These are phyloP conservation scores for Plasmodium blacklocki DNA, from an alignment of 169 alveolate genomes.

Conservation along the genomic window DNA sequence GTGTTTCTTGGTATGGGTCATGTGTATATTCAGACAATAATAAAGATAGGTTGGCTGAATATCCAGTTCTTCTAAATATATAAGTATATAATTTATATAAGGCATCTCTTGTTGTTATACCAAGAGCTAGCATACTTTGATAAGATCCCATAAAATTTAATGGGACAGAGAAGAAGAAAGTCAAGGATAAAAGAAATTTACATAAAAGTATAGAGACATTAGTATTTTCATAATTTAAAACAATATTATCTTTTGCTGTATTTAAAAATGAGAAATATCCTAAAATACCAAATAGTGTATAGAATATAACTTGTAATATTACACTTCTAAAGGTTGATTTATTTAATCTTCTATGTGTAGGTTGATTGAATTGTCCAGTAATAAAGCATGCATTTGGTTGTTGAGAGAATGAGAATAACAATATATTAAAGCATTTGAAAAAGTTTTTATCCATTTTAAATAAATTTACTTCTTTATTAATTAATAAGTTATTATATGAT, in stretches of 20 bases:
- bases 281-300: conserved; percentile 42
- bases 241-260: conserved; percentile 61
- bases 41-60: conserved; percentile 21
- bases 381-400: conserved; percentile 76
- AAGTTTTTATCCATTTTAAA: conserved; percentile 24
- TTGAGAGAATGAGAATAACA: conserved; percentile 64
- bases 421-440: conserved; percentile 65
- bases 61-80: conserved; percentile 41
- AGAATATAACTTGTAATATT: conserved; percentile 54
- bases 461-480: conserved; percentile 24
- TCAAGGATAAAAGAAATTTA: conserved; percentile 53
- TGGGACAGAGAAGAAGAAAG: conserved; percentile 69
- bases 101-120: conserved; percentile 5
- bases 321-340: conserved; percentile 72
- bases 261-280: conserved; percentile 66
- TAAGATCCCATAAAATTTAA: conserved; percentile 74
- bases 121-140: conserved; percentile 39
- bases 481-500: conserved; percentile 24
- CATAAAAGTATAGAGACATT: conserved; percentile 56
- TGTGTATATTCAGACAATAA: conserved; percentile 19
- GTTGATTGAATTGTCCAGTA: conserved; percentile 73
- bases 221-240: conserved; percentile 64
- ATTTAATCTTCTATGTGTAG: conserved; percentile 65
- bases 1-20: conserved; percentile 78
- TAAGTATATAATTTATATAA: conserved; percentile 17